Evolutionary conservation across 75 land plant genomes (phyloP), one percentile per base, ranked within the genome.

Genomic region (Pseudotsuga menziesii): DNA sequence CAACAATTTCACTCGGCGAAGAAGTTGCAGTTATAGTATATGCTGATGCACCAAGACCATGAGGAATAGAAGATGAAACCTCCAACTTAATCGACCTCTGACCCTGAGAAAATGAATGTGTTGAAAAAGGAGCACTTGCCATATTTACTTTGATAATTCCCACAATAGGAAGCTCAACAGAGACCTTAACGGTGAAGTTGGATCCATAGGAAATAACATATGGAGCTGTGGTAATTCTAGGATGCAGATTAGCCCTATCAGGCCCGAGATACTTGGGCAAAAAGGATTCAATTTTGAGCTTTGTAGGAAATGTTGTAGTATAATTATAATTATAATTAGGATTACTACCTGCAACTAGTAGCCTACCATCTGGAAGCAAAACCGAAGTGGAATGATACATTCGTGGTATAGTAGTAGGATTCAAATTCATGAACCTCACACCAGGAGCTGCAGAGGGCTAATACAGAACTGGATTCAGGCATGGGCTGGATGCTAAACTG

Each of bases 331-430:
- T 83, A 62, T 85, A 84, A 59, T 86, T 91, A 4, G 94, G 92
- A 56, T 90, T 92, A 27, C 90, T 86, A 13, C 94, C 94, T 17
- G 93, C 90, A 16, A 93, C 75, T 27, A 93, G 78, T 8, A 93
- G 76, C 74, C 96, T 57, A 2, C 90, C 96, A 76, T 93, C 96
- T 8, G 95, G 89, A 55, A 93, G 27, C 64, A 93, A 64, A 67
- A 83, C 85, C 15, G 96, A 94, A 2, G 96, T 89, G 2, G 96
- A 92, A 78, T 93, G 96, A 77, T 93, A 93, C 95, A 93, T 77
- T 69, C 96, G 22, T 17, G 96, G 89, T 20, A 89, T 81, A 19
- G 59, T 76, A 4, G 85, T 80, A 56, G 91, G 92, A 57, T 78
- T 84, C 61, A 93, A 74, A 16, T 81, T 83, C 87, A 89, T 86